Conservation (phyloP, 495 filamentous ascomycete genomes). For the Xylaria acuta region DNA sequence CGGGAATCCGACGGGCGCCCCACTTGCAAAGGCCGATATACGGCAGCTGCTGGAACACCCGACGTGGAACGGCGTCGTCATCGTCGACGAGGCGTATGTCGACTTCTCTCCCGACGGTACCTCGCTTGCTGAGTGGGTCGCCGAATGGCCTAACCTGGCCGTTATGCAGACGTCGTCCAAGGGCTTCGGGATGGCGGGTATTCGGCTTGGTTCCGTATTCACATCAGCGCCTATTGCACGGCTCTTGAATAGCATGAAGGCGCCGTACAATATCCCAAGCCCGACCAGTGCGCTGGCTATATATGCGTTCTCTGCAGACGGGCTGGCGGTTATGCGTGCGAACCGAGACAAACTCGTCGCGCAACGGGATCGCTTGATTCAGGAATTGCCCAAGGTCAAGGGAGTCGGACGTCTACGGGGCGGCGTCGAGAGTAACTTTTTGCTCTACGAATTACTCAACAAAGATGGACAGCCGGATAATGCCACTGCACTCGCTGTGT, state of each 20-base stretch:
- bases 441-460: constrained; percentile 87
- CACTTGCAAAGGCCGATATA: constrained; percentile 80
- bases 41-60: constrained; percentile 78
- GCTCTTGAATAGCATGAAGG: constrained; percentile 89
- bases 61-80: constrained; percentile 92
- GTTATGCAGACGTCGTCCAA: constrained; percentile 98
- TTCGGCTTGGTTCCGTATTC: constrained; percentile 76
- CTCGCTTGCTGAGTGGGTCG: constrained; percentile 90
- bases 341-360: constrained; percentile 71
- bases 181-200: constrained; percentile 93
- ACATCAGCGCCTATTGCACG: constrained; percentile 62
- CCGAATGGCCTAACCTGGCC: constrained; percentile 93
- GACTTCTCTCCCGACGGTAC: constrained; percentile 85
- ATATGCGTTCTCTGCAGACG: constrained; percentile 68
- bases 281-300: constrained; percentile 83
- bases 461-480: constrained; percentile 77
- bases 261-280: constrained; percentile 91
- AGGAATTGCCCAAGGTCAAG: constrained; percentile 73
- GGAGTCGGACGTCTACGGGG: constrained; percentile 85
- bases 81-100: constrained; percentile 96
- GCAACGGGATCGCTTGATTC: constrained; percentile 78
- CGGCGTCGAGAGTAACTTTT: constrained; percentile 82
- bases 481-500: constrained; percentile 73
- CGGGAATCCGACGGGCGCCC: constrained; percentile 86
- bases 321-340: constrained; percentile 71